Evolutionary conservation across 2,329 filamentous ascomycete species (phyloP), one percentile per base, ranked within the genome.

Genomic region (Ceratocystiopsis sp.): DNA sequence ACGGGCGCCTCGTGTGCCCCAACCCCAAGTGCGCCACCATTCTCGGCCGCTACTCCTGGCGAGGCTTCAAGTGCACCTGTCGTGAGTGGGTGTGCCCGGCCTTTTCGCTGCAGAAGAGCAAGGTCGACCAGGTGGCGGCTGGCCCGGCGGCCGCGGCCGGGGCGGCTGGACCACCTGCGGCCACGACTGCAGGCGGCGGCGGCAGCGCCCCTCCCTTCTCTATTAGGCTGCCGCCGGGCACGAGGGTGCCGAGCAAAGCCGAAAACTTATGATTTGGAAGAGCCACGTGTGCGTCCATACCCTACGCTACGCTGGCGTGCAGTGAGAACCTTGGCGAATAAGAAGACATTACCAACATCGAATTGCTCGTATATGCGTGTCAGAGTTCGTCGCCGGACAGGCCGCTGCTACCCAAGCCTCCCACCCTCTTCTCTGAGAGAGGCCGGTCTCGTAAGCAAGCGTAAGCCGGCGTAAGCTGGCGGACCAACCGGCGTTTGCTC

Each of bases 21-120:
- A 82, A 79, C 52, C 46, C 58, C 10, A 81, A 80, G 54, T 98
- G 91, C 59, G 75, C 73, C 39, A 77, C 83, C 36, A 85, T 84
- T 42, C 75, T 96, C 40, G 91, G 91, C 35, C 83, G 91, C 53
- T 98, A 95, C 57, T 83, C 89, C 42, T 98, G 91, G 91, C 85
- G 93, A 58, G 91, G 91, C 14, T 80, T 95, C 69, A 78, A 78
- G 58, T 98, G 91, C 63, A 91, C 78, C 56, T 98, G 91, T 59
- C 78, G 80, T 35, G 76, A 80, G 48, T 96, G 91, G 89, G 71
- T 95, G 18, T 83, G 86, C 41, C 89, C 91, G 10, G 87, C 82
- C 1, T 91, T 98, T 57, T 89, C 82, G 48, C 66, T 96, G 48
- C 80, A 85, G 43, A 83, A 79, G 59, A 79, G 81, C 42, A 78